Evolutionary conservation across 2,329 filamentous ascomycete genomes (phyloP).

Genomic region (Shiraia sp.): DNA sequence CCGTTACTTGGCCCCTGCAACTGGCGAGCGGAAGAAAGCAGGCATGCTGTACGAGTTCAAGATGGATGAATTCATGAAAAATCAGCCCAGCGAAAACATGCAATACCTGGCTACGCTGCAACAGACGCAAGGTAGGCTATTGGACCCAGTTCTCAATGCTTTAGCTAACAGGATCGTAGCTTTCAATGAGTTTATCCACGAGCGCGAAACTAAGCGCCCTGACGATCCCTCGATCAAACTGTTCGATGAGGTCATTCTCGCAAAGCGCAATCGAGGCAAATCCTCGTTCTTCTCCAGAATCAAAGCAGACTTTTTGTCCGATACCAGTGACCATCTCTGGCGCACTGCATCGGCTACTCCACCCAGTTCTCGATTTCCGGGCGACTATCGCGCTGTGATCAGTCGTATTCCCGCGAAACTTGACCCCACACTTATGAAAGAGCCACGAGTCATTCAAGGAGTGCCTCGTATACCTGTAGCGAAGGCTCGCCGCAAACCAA

Average conservation of each 20-base stretch:
- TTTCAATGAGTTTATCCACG: conserved; percentile 85
- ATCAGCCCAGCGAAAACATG: conserved; percentile 65
- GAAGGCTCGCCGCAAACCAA: conserved; percentile 55
- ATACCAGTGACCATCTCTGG: conserved; percentile 80
- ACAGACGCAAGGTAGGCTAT: conserved; percentile 62
- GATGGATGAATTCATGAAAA: conserved; percentile 67
- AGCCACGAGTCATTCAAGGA: conserved; percentile 86
- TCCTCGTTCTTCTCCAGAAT: conserved; percentile 66
- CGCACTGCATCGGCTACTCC: conserved; percentile 64
- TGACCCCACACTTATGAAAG: conserved; percentile 85
- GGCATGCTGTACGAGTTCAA: conserved; percentile 68
- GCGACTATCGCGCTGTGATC: conserved; percentile 57
- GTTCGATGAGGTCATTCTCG: conserved; percentile 83
- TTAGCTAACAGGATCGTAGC: conserved; percentile 44
- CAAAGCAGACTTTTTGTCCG: conserved; percentile 65
- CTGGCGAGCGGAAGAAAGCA: conserved; percentile 63
- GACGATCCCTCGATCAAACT: conserved; percentile 70
- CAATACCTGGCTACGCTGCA: conserved; percentile 66
- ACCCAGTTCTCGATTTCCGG: conserved; percentile 57
- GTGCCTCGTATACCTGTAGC: conserved; percentile 65
- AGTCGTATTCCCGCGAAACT: conserved; percentile 74
- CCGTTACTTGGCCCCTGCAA: conserved; percentile 63
- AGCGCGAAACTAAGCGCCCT: conserved; percentile 68
- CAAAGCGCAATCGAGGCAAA: conserved; percentile 72
- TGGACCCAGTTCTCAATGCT: neutral